Evolutionary conservation across 768 basidiomycete genomes (phyloP), one percentile per base, ranked within the genome.

Genomic region (Boletus sensibilis): DNA sequence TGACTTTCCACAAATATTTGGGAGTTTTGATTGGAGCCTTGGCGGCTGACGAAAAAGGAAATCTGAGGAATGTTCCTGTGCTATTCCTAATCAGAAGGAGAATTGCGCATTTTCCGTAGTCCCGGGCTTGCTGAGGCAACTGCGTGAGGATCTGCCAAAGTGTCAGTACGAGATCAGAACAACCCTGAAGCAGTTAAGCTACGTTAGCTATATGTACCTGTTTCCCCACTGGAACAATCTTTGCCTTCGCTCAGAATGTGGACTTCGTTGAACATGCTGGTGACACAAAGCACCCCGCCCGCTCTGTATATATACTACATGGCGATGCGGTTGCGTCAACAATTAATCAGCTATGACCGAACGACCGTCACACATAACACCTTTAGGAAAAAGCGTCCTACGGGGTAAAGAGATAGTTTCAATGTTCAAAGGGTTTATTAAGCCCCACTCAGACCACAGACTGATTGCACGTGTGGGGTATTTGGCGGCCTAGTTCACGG

Each of bases 101-200:
- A 49, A 37, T 23, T 27, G 23, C 8, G 4, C 34, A 35, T 37
- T 48, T 34, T 35, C 5, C 18, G 11, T n/a, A 13, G 2, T 50
- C 33, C 21, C 21, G 33, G 34, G 20, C 21, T 21, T 33, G 20
- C 13, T 4, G 13, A 3, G 4, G 9, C 25, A 18, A 27, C 44
- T 48, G 53, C 50, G 20, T 34, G 35, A 44, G 59, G 63, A 69
- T 69, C 60, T 64, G 31, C 64, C 21, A 60, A 33, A 8, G 37
- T 49, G 49, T n/a, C 49, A 55, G 59, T 46, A 63, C 58, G 56
- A 52, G 35, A 68, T 72, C 60, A 62, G 55, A 53, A 42, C 61
- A 72, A 51, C 68, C 69, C 70, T 68, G 68, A 70, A 66, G 68
- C 62, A 72, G 69, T 61, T 69, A 71, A 63, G 42, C 65, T 67